These are phyloP conservation scores for Penstemon barbatus DNA, from an alignment of 257 asterid species.

Conservation along the genomic window DNA sequence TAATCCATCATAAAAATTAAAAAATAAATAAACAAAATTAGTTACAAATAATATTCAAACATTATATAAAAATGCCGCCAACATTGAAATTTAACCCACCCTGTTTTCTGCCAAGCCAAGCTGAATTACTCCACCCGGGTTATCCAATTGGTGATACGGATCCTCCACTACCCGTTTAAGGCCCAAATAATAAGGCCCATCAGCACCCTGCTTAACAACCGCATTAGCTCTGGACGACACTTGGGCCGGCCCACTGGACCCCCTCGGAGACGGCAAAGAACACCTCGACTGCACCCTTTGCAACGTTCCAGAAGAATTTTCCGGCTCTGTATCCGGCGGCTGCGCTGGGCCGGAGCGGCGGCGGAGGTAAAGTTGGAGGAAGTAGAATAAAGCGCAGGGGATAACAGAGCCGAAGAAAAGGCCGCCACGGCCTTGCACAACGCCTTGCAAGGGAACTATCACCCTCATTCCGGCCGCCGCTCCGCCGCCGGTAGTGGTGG, in stretches of 20 bases:
- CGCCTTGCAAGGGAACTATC: conserved; percentile 87
- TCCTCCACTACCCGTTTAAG: conserved; percentile 63
- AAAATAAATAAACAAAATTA: too few species aligned
- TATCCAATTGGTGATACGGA: conserved; percentile 48
- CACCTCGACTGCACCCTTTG: conserved; percentile 44
- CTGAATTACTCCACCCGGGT: conserved; percentile 83
- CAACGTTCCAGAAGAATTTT: conserved; percentile 38
- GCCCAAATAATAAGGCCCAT: conserved; percentile 86
- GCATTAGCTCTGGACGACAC: conserved; percentile 60
- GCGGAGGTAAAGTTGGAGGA: conserved; percentile 72
- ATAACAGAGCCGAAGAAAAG: conserved; percentile 81
- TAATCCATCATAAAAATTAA: too few species aligned
- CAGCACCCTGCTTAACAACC: conserved; percentile 57
- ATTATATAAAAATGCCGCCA: too few species aligned
- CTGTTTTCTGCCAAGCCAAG: conserved; percentile 86
- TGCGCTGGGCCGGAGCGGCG: conserved; percentile 35
- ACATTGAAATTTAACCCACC: conserved; percentile 34
- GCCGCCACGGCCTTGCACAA: conserved; percentile 93
- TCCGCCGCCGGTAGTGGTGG: too few species aligned
- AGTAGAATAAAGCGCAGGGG: conserved; percentile 85
- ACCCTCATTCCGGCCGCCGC: conserved; percentile 62
- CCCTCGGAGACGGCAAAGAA: conserved; percentile 47
- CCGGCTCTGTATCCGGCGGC: conserved; percentile 50
- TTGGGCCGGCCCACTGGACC: conserved; percentile 56
- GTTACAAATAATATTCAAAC: too few species aligned